Conservation (phyloP, 768 basidiomycete genomes). For the Kwoniella bestiolae region DNA sequence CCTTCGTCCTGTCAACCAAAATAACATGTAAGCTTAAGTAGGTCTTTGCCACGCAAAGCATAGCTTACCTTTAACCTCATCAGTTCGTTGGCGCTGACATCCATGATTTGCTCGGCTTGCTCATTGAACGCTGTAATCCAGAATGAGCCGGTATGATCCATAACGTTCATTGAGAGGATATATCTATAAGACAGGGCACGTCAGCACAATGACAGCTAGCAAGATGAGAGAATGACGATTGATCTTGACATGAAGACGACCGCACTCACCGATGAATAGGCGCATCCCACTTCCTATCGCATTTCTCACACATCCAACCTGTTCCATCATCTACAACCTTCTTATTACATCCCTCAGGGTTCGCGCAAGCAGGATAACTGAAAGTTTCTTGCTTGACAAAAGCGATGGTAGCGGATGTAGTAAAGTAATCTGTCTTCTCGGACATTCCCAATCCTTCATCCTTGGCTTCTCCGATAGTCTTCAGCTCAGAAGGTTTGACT, state of each 20-base stretch:
- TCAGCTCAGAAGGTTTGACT: constrained; percentile 69
- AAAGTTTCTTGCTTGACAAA: constrained; percentile 78
- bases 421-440: constrained; percentile 81
- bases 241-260: neutral
- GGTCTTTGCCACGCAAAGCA: neutral
- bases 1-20: constrained; percentile 66
- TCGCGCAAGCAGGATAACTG: constrained; percentile 86
- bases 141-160: constrained; percentile 85
- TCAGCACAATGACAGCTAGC: constrained; percentile 61
- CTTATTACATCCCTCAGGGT: constrained; percentile 75
- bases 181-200: constrained; percentile 53
- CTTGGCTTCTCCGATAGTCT: constrained; percentile 76
- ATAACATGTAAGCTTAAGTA: neutral
- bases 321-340: constrained; percentile 74
- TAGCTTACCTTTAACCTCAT: constrained; percentile 68
- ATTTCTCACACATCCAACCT: constrained; percentile 91
- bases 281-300: constrained; percentile 69
- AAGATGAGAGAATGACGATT: neutral
- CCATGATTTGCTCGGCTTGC: constrained; percentile 75
- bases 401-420: constrained; percentile 77
- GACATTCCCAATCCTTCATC: constrained; percentile 73
- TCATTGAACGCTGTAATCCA: constrained; percentile 98
- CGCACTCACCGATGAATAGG: constrained; percentile 78
- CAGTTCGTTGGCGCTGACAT: constrained; percentile 77
- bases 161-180: constrained; percentile 80